Evolutionary conservation across 2,329 filamentous ascomycete genomes (phyloP).

Genomic region (Corynespora cassiicola): DNA sequence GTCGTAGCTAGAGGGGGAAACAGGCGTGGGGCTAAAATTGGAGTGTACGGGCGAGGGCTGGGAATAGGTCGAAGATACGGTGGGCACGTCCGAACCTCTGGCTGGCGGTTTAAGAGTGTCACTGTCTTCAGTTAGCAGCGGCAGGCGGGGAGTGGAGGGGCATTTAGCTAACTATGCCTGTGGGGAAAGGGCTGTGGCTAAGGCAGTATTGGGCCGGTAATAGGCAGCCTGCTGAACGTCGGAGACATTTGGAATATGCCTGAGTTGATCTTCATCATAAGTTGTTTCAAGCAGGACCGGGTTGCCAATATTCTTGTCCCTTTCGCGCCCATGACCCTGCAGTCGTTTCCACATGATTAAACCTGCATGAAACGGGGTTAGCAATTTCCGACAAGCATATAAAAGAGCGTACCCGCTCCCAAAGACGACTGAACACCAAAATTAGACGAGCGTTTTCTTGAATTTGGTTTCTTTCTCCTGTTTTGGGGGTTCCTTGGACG

Average conservation of each 20-base stretch:
- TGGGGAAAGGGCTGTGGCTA: conserved; percentile 8
- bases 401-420: too few relatives aligned
- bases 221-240: conserved; percentile 35
- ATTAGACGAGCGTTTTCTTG: too few relatives aligned
- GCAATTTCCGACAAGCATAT: background rate
- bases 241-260: conserved; percentile 39
- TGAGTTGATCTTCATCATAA: conserved; percentile 53
- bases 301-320: conserved; percentile 52
- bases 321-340: conserved; percentile 50
- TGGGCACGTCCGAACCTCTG: conserved; percentile 33
- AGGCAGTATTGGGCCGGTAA: conserved; percentile 31
- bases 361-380: conserved; percentile 30
- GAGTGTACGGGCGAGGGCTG: conserved; percentile 55
- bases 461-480: too few relatives aligned
- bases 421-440: too few relatives aligned
- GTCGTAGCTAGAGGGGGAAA: conserved; percentile 37
- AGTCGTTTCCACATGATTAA: conserved; percentile 62
- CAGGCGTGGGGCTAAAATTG: conserved; percentile 23
- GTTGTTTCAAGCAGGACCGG: conserved; percentile 54
- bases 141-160: conserved; percentile 1
- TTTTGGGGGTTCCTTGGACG: too few relatives aligned
- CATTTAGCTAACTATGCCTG: conserved; percentile 32
- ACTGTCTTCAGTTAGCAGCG: conserved; percentile 14
- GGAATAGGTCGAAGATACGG: conserved; percentile 67
- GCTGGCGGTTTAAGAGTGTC: conserved; percentile 31